phyloP scores from a whole-genome alignment of 2,329 filamentous ascomycete species.

The Moelleriella libera region DNA sequence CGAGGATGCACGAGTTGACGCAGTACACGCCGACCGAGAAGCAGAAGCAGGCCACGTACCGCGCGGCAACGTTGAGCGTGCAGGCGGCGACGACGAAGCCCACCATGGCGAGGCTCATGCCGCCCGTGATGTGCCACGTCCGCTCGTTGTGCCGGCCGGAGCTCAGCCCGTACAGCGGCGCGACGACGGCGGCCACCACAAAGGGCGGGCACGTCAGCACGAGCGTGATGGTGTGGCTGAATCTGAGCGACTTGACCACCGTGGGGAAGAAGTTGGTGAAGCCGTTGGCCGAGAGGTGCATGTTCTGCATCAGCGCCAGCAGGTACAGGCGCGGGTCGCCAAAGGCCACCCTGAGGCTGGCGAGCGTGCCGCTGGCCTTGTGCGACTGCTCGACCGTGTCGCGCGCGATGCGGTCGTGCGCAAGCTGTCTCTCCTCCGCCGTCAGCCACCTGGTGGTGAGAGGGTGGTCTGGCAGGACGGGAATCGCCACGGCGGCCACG shows the following conservation, averaged over 20 bases:
- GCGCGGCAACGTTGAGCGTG: neutral
- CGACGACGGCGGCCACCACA: conserved; percentile 14
- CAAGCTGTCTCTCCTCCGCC: conserved; percentile 24
- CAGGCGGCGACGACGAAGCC: conserved; percentile 10
- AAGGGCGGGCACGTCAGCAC: conserved; percentile 19
- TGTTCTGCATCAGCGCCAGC: conserved; percentile 31
- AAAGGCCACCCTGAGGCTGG: conserved; percentile 24
- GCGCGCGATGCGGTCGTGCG: conserved; percentile 21
- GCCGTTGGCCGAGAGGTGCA: conserved; percentile 28
- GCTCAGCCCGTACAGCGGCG: conserved; percentile 10
- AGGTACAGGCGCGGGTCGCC: conserved; percentile 29
- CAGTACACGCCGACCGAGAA: conserved; percentile 13
- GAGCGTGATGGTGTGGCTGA: conserved; percentile 9
- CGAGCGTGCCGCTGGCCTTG: conserved; percentile 15
- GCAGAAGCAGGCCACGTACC: neutral
- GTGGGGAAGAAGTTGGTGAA: conserved; percentile 31
- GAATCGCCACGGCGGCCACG: conserved; percentile 15
- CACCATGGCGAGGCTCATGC: conserved; percentile 10
- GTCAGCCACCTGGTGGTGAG: conserved; percentile 28
- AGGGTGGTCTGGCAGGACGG: conserved; percentile 21
- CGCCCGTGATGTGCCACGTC: conserved; percentile 25
- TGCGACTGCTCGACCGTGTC: conserved; percentile 21
- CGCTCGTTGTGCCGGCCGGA: conserved; percentile 27
- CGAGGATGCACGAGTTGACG: conserved; percentile 23
- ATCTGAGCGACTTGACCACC: conserved; percentile 17